phyloP scores from a whole-genome alignment of 139 green algal species.

The Chlorella sp. region DNA sequence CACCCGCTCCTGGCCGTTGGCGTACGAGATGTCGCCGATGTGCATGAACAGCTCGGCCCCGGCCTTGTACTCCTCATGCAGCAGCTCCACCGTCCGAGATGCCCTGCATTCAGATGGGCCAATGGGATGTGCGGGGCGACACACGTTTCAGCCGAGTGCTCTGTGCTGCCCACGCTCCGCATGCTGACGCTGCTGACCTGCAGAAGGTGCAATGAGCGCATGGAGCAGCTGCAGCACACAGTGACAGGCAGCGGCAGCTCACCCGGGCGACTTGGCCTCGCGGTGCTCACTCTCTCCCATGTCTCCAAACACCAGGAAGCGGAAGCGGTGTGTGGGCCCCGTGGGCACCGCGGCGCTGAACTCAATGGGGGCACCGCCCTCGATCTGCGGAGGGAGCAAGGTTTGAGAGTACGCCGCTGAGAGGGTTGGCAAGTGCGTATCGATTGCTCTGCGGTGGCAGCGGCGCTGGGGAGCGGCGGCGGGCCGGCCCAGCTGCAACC shows the following conservation, averaged over 20 bases:
- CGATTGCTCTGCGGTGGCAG: too few relatives aligned
- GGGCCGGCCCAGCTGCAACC: too few relatives aligned
- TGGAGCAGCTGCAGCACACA: too few relatives aligned
- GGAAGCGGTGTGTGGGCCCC: conserved; percentile 47
- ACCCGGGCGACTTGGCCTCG: conserved; percentile 51
- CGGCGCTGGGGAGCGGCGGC: too few relatives aligned
- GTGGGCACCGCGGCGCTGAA: conserved; percentile 48
- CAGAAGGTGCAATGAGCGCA: too few relatives aligned
- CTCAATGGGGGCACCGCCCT: neutral
- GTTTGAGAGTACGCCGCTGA: too few relatives aligned
- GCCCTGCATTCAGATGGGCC: conserved; percentile 44
- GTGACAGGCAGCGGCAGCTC: neutral
- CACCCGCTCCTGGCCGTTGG: conserved; percentile 61
- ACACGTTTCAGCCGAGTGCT: too few relatives aligned
- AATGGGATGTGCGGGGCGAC: too few relatives aligned
- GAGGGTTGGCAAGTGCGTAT: too few relatives aligned
- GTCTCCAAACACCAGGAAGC: conserved; percentile 81
- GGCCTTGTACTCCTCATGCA: conserved; percentile 44
- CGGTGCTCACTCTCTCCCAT: conserved; percentile 67
- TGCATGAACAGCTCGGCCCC: conserved; percentile 69
- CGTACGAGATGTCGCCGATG: conserved; percentile 74
- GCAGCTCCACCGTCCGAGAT: conserved; percentile 33
- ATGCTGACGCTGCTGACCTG: too few relatives aligned
- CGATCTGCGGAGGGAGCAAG: conserved; percentile 20
- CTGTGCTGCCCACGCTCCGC: too few relatives aligned